These are phyloP conservation scores for Solanum hybrid DNA, from an alignment of 305 asterid species.

Conservation along the genomic window DNA sequence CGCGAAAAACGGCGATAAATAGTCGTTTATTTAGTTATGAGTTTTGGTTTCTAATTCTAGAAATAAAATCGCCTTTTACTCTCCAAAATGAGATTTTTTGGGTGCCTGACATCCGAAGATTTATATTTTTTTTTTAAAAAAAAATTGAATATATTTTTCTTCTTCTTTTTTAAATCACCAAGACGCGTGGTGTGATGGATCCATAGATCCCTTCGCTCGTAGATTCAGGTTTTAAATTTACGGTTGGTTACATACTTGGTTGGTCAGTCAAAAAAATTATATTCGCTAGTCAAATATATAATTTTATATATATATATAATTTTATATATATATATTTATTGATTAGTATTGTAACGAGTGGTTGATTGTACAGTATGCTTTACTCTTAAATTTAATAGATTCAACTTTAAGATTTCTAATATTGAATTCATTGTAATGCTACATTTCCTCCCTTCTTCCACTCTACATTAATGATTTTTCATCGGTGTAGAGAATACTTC, in stretches of 20 bases:
- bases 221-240: not conserved
- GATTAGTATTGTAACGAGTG: not conserved
- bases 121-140: not conserved
- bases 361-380: not conserved
- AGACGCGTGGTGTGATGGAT: not conserved
- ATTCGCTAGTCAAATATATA: not conserved
- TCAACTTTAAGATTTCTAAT: not conserved
- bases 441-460: not conserved
- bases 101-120: not conserved
- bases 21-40: not conserved
- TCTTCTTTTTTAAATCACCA: not conserved
- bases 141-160: not conserved
- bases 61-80: not conserved
- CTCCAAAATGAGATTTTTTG: not conserved
- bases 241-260: not conserved
- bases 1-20: not conserved
- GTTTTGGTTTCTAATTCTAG: not conserved
- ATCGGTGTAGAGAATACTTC: not conserved
- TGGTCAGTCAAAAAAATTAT: not conserved
- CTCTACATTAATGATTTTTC: not conserved
- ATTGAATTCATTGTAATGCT: not conserved
- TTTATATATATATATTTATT: not conserved
- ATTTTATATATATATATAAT: not conserved
- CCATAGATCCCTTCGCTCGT: not conserved
- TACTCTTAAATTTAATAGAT: not conserved